phyloP scores from a whole-genome alignment of 495 filamentous ascomycete genomes.

The Rostrohypoxylon terebratum region DNA sequence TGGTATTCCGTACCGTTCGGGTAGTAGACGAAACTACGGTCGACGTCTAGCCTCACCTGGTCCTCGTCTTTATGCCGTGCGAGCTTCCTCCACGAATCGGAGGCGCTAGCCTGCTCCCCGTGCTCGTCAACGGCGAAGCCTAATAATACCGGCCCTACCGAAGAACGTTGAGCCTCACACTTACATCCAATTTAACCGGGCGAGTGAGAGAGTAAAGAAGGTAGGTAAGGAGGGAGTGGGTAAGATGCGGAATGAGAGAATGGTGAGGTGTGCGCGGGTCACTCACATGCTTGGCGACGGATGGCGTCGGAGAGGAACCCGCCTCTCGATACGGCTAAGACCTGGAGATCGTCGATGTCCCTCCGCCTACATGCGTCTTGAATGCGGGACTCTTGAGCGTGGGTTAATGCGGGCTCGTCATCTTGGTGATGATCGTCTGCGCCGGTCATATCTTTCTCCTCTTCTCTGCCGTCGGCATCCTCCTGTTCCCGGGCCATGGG shows the following conservation, averaged over 20 bases:
- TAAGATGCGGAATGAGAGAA: neutral
- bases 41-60: conserved; percentile 90
- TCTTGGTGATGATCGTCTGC: conserved; percentile 17
- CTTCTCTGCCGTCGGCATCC: conserved; percentile 25
- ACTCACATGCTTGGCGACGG: conserved; percentile 86
- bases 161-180: conserved; percentile 35
- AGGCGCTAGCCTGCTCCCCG: conserved; percentile 34
- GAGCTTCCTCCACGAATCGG: conserved; percentile 64
- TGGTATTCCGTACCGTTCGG: conserved; percentile 71
- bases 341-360: conserved; percentile 71
- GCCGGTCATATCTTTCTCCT: conserved; percentile 17
- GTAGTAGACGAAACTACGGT: conserved; percentile 97
- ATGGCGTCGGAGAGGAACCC: conserved; percentile 86
- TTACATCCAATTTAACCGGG: conserved; percentile 33
- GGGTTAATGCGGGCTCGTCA: conserved; percentile 18
- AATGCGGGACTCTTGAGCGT: conserved; percentile 63
- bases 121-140: conserved; percentile 57
- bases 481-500: conserved; percentile 33
- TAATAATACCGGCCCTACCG: conserved; percentile 83
- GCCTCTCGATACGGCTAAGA: conserved; percentile 75
- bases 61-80: conserved; percentile 83
- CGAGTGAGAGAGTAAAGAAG: neutral
- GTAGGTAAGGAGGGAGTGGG: neutral
- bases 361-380: conserved; percentile 72
- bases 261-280: conserved; percentile 24